Evolutionary conservation across 2,329 filamentous ascomycete genomes (phyloP).

Genomic region (Coleophoma crateriformis): DNA sequence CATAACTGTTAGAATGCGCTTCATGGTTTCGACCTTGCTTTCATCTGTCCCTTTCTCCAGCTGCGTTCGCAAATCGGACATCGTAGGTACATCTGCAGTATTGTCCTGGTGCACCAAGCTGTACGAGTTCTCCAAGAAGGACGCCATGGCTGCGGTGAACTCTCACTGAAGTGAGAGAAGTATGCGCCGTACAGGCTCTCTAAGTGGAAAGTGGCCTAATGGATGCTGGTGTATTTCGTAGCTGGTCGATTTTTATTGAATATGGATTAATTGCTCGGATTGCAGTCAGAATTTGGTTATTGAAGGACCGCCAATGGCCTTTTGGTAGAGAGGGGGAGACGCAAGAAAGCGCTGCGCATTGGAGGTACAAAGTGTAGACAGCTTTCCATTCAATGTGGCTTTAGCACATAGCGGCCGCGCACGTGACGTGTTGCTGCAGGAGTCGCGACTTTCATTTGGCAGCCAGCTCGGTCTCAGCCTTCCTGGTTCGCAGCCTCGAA

Average conservation of each 20-base stretch:
- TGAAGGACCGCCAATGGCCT: conserved; percentile 7
- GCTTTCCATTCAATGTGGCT: conserved; percentile 8
- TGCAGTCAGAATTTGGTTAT: neutral
- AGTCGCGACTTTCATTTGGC: neutral
- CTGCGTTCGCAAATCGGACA: conserved; percentile 88
- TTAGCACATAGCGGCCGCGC: neutral
- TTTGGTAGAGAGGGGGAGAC: conserved; percentile 12
- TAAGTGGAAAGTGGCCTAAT: conserved; percentile 5
- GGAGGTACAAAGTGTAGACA: conserved; percentile 9
- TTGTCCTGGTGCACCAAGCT: conserved; percentile 98
- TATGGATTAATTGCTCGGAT: conserved; percentile 6
- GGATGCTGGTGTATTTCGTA: conserved; percentile 8
- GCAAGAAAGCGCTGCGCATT: conserved; percentile 18
- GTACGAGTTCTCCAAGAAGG: conserved; percentile 91
- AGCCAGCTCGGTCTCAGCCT: neutral
- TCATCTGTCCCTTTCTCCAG: conserved; percentile 93
- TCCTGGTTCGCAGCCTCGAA: too few species aligned
- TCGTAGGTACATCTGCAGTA: conserved; percentile 81
- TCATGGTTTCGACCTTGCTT: conserved; percentile 91
- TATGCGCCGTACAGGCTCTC: conserved; percentile 14
- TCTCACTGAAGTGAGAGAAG: conserved; percentile 9
- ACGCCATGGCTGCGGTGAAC: conserved; percentile 65
- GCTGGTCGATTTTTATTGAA: conserved; percentile 5
- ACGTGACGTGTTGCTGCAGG: neutral
- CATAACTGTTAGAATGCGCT: conserved; percentile 94